These are phyloP conservation scores for Neofusicoccum umdonicola DNA, from an alignment of 2,329 filamentous ascomycete species.

Conservation along the genomic window DNA sequence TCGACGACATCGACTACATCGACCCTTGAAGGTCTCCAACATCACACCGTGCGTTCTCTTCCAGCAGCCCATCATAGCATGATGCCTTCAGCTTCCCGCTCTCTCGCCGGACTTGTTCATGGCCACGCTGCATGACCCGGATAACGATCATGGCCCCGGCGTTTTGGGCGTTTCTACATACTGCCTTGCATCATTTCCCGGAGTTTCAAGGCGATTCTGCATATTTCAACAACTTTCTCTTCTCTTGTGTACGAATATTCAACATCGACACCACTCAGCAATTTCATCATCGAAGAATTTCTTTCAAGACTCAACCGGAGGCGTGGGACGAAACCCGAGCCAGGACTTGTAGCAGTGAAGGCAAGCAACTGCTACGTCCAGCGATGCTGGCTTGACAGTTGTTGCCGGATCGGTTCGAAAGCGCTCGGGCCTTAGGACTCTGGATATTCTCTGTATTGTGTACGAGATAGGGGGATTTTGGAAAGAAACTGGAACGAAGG, in stretches of 20 bases:
- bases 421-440: constrained; percentile 39
- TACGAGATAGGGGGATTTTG: constrained; percentile 19
- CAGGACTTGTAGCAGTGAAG: constrained; percentile 39
- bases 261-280: neutral
- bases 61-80: neutral
- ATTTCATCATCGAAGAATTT: neutral
- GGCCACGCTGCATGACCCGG: neutral
- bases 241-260: neutral
- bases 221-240: neutral
- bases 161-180: neutral
- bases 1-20: constrained; percentile 45
- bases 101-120: neutral
- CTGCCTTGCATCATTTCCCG: neutral
- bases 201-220: neutral
- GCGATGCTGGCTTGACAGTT: constrained; percentile 23
- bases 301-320: constrained; percentile 23
- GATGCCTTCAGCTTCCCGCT: neutral
- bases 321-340: constrained; percentile 37
- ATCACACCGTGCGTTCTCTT: neutral
- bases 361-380: constrained; percentile 22
- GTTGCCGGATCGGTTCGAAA: constrained; percentile 34
- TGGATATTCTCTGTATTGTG: constrained; percentile 26
- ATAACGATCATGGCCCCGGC: neutral
- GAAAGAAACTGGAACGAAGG: neutral
- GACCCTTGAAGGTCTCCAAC: constrained; percentile 31